Base-by-base conservation (phyloP, 768 basidiomycete species). In the Asterophora parasitica region DNA sequence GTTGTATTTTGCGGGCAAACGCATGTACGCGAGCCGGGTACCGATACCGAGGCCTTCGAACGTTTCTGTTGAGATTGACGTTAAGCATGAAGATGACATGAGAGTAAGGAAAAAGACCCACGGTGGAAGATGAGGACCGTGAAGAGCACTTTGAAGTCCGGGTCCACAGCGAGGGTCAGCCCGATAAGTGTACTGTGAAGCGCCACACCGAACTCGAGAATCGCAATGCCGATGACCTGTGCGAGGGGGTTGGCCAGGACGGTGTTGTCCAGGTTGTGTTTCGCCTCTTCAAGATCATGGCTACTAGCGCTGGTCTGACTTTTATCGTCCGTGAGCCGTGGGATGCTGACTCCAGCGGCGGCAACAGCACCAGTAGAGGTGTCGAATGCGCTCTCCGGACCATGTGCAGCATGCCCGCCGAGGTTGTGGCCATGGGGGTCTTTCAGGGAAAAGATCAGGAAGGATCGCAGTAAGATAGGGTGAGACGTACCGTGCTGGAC, bases 21-120 rank as follows among this genome's bases (percentile, higher is more conserved):
- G 66, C 60, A 98, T 75, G 63, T 74, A 82, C 1, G 94, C 91
- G 9, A 98, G 72, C 7, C 95, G 88, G 0, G 92, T 84, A 7
- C 95, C 95, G 16, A 98, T 72, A 62, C 92, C 95, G 37, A 97
- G 77, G 16, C 93, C 95, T 65, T 98, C 95, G 59, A 97, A 97
- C 35, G 79, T 87, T 76, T 95, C 89, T 92, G 59, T 6, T 42
- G n/a, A 35, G 34, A n/a, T 10, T 32, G 9, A 27, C 35, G 16
- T 38, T 52, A 16, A 47, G 51, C 36, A 8, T 35, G 15, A 32
- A 49, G 2, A 19, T 9, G n/a, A 38, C 20, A 16, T n/a, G n/a
- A 17, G 10, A 17, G 15, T 13, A 27, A 49, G 43, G 20, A 9
- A 23, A 15, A 79, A 9, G 8, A 31, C 88, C 61, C 62, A 92